Evolutionary conservation across 257 asterid genomes (phyloP), one percentile per base, ranked within the genome.

Genomic region (Scutellaria galericulata): DNA sequence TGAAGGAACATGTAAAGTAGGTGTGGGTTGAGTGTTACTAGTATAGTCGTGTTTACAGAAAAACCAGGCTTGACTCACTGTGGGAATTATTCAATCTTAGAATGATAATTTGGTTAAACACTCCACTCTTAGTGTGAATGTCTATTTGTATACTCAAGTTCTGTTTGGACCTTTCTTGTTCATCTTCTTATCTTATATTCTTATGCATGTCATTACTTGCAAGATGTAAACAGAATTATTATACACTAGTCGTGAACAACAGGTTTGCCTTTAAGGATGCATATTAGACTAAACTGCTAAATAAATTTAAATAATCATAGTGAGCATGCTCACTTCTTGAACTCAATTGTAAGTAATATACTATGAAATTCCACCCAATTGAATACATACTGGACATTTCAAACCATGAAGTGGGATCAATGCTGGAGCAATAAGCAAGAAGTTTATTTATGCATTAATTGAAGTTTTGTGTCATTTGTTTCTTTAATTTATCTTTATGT

Each of bases 211-310:
- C 15, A 42, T 15, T 42, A 65, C 46, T 20, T 51, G 50, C 10
- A 46, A 45, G 45, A 68, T 18, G 42, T 58, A 65, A 58, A 11
- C 61, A 42, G 66, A 63, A 64, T 51, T 15, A 64, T 18, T 27
- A 58, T 50, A 70, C 13, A 48, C 13, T 35, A 41, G 48, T 44
- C 6, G 9, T 57, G 56, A 44, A 24, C 41, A 15, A 2, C 37
- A 66, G 45, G 39, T 9, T 5, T 78, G 67, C 73, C 58, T 59
- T 35, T 56, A 9, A 42, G 69, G 58, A 31, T 71, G 53, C 64
- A 39, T 67, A 4, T 45, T 47, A 13, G 47, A 12, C 47, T 7
- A 45, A 13, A 56, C 13, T 70, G 47, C 15, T 9, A 41, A 42
- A 37, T 6, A 14, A n/a, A 10, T 53, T 57, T 15, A 42, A 70